Conservation (phyloP, 129 eudicot genomes). For the Artemisia argyi region DNA sequence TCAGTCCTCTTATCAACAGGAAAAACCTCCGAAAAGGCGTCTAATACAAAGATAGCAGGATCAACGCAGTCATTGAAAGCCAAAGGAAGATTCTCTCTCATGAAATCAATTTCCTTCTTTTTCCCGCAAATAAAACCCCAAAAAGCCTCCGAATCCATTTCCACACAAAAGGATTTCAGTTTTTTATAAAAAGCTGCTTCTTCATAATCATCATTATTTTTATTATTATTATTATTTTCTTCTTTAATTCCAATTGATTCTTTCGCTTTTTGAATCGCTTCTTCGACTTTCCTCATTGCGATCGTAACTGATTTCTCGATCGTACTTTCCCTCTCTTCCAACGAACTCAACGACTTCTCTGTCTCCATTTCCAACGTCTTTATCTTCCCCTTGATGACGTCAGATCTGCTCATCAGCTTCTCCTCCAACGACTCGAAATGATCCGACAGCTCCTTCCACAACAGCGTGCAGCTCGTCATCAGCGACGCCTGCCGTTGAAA, state of each 20-base stretch:
- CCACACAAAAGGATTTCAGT: constrained; percentile 42
- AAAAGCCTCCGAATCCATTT: constrained; percentile 64
- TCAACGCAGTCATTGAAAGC: constrained; percentile 68
- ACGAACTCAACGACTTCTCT: constrained; percentile 39
- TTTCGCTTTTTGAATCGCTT: constrained; percentile 34
- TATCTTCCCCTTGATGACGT: constrained; percentile 55
- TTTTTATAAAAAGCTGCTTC: constrained; percentile 29
- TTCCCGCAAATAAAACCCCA: constrained; percentile 63
- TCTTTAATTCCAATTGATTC: constrained; percentile 3
- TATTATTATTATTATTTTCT: not conserved
- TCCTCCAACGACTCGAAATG: constrained; percentile 78
- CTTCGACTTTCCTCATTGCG: constrained; percentile 49
- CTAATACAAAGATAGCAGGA: constrained; percentile 84
- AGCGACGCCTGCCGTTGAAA: constrained; percentile 80
- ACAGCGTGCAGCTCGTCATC: constrained; percentile 91
- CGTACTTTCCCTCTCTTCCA: constrained; percentile 58
- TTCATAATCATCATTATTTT: constrained; percentile 10
- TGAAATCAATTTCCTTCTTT: constrained; percentile 75
- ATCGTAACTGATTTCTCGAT: constrained; percentile 54
- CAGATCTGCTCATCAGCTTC: constrained; percentile 53
- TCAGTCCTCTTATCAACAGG: constrained; percentile 69
- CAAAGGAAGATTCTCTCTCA: constrained; percentile 55
- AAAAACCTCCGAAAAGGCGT: constrained; percentile 86
- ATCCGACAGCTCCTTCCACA: constrained; percentile 92
- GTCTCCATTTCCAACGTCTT: constrained; percentile 53